phyloP scores from a whole-genome alignment of 2,329 filamentous ascomycete genomes.

The Rosellinia necatrix region DNA sequence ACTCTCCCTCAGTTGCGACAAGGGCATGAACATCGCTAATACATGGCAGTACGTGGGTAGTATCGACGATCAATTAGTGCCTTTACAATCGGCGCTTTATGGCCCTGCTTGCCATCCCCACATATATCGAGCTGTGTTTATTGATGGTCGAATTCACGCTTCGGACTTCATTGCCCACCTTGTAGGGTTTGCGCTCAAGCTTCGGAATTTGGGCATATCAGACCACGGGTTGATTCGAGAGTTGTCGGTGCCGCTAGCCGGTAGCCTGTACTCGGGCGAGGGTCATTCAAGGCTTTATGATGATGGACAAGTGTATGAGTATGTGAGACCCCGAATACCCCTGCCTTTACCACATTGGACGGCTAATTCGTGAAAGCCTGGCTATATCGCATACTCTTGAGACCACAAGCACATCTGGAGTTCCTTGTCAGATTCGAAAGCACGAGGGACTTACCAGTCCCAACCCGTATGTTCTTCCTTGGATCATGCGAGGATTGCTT shows the following conservation, averaged over 20 bases:
- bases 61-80: slow-evolving; percentile 95
- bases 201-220: slow-evolving; percentile 89
- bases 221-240: slow-evolving; percentile 95
- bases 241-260: slow-evolving; percentile 83
- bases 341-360: background rate
- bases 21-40: slow-evolving; percentile 9
- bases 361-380: slow-evolving; percentile 49
- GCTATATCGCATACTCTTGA: slow-evolving; percentile 75
- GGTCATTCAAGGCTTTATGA: slow-evolving; percentile 94
- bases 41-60: slow-evolving; percentile 73
- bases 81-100: slow-evolving; percentile 90
- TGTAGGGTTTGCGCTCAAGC: slow-evolving; percentile 88
- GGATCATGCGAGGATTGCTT: slow-evolving; percentile 90
- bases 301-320: slow-evolving; percentile 82
- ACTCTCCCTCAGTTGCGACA: background rate
- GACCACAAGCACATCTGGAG: slow-evolving; percentile 61
- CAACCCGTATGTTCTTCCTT: slow-evolving; percentile 91
- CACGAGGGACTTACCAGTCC: slow-evolving; percentile 57
- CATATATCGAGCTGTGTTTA: slow-evolving; percentile 93
- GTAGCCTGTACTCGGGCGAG: slow-evolving; percentile 88
- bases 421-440: slow-evolving; percentile 56
- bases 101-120: slow-evolving; percentile 86
- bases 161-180: slow-evolving; percentile 93
- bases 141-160: slow-evolving; percentile 89
- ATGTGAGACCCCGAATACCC: slow-evolving; percentile 41